Evolutionary conservation across 805 yeast species (phyloP).

Genomic region (Myxozyma vanderwaltii): DNA sequence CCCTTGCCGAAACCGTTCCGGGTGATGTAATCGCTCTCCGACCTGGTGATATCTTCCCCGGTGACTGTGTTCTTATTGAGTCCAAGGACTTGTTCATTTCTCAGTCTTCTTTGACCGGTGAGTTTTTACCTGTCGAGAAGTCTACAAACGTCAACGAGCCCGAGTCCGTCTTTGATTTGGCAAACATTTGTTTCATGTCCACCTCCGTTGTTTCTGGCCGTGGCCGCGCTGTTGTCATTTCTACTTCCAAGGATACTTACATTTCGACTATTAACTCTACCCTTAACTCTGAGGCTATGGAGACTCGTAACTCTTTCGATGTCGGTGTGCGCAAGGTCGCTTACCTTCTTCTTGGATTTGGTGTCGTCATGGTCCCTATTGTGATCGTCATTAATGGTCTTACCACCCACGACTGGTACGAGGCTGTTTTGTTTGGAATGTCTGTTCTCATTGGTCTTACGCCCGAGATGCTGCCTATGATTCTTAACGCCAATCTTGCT

Average conservation of each 20-base stretch:
- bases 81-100: conserved; percentile 82
- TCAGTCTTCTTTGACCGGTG: conserved; percentile 92
- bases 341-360: conserved; percentile 32
- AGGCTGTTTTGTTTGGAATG: conserved; percentile 34
- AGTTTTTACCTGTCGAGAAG: conserved; percentile 45
- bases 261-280: conserved; percentile 35
- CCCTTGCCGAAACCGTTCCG: conserved; percentile 76
- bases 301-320: conserved; percentile 33
- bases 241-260: conserved; percentile 32
- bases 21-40: conserved; percentile 83
- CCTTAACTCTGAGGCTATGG: conserved; percentile 34
- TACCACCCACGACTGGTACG: conserved; percentile 32
- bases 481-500: conserved; percentile 33
- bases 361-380: conserved; percentile 33
- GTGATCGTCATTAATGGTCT: conserved; percentile 34
- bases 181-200: conserved; percentile 33
- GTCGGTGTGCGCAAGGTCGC: conserved; percentile 35
- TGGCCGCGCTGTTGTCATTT: conserved; percentile 31
- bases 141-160: conserved; percentile 26
- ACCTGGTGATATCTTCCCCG: conserved; percentile 93
- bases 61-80: conserved; percentile 71
- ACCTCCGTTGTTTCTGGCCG: conserved; percentile 34
- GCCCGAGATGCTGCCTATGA: conserved; percentile 35
- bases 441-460: conserved; percentile 33
- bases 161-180: conserved; percentile 27